phyloP scores from a whole-genome alignment of 2,329 filamentous ascomycete species.

The Aspergillus sp. region DNA sequence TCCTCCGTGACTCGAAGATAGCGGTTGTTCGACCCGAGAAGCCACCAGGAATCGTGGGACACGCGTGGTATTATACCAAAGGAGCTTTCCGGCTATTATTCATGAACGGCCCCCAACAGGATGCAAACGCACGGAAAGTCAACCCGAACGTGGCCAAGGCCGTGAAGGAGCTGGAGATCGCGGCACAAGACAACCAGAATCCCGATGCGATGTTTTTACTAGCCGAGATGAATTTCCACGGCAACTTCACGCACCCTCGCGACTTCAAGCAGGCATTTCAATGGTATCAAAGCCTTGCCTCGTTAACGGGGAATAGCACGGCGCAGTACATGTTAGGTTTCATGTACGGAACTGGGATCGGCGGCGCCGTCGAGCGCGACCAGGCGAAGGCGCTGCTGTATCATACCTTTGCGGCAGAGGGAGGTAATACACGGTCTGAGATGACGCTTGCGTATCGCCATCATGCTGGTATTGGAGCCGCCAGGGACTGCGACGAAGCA shows the following conservation, averaged over 20 bases:
- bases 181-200: constrained; percentile 46
- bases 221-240: constrained; percentile 93
- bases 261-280: constrained; percentile 72
- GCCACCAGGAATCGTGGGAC: constrained; percentile 51
- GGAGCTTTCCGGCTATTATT: constrained; percentile 57
- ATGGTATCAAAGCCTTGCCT: constrained; percentile 71
- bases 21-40: constrained; percentile 29
- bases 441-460: constrained; percentile 90
- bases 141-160: constrained; percentile 46
- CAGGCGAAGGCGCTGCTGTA: constrained; percentile 89
- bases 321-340: constrained; percentile 94
- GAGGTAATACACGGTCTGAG: constrained; percentile 74
- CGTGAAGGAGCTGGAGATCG: constrained; percentile 51
- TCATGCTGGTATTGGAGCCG: constrained; percentile 73
- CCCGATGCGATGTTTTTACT: constrained; percentile 82
- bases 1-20: constrained; percentile 22
- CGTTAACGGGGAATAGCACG: constrained; percentile 72
- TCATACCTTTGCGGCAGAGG: constrained; percentile 84
- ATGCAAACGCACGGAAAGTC: constrained; percentile 32
- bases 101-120: constrained; percentile 51
- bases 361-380: constrained; percentile 68
- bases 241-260: constrained; percentile 80
- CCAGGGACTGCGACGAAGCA: constrained; percentile 76
- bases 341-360: constrained; percentile 90
- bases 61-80: constrained; percentile 53